Conservation (phyloP, 768 basidiomycete genomes). For the Jaapia argillacea region DNA sequence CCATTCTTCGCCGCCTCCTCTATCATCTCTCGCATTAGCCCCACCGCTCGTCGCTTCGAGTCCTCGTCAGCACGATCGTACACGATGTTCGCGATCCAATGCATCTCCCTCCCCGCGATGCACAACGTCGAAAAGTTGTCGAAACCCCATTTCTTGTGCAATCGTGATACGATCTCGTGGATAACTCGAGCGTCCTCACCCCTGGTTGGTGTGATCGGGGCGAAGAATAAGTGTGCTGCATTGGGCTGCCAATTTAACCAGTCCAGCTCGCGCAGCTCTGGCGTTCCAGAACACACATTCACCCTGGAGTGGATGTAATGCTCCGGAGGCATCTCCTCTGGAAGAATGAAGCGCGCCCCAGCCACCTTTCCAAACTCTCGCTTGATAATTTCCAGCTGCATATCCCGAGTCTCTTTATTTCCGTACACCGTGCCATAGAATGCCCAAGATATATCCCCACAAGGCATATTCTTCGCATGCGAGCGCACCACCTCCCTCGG, state of each 20-base stretch:
- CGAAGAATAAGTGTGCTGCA: background rate
- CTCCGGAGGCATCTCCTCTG: background rate
- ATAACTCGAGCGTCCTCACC: background rate
- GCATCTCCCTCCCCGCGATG: background rate
- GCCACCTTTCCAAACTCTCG: background rate
- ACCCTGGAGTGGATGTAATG: background rate
- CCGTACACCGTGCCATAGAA: background rate
- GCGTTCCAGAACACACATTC: background rate
- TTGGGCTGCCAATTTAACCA: background rate
- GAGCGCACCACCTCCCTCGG: background rate
- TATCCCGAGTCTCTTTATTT: background rate
- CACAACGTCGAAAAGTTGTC: background rate
- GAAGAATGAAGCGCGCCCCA: background rate
- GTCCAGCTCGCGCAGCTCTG: background rate
- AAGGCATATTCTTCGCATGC: background rate
- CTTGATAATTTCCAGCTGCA: background rate
- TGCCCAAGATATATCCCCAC: background rate
- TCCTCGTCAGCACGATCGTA: background rate
- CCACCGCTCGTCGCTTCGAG: background rate
- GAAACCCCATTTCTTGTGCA: background rate
- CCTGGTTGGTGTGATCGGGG: background rate
- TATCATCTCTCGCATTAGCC: background rate
- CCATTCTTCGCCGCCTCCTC: background rate
- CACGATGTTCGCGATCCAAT: background rate
- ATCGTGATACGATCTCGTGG: background rate